Evolutionary conservation across 75 land plant genomes (phyloP), one percentile per base, ranked within the genome.

Genomic region (Adiantum capillusveneris): DNA sequence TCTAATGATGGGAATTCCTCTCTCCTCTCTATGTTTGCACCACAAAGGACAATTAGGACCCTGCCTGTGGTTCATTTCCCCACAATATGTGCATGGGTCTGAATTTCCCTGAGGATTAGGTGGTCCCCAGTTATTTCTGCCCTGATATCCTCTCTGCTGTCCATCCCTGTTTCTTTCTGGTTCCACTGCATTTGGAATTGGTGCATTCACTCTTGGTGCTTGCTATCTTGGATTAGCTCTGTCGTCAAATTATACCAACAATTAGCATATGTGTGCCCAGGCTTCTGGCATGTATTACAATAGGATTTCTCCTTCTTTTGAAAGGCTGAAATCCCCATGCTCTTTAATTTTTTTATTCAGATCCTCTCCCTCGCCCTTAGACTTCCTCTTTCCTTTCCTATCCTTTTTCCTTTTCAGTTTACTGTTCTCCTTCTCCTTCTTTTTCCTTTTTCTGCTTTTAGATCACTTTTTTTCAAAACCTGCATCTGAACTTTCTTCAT

Each of bases 41-140:
- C 42, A 39, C 42, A 39, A 39, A 39, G 42, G 42, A 13, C 42
- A 39, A 39, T 39, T 39, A 39, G 42, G 42, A 39, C 42, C 42
- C 42, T 39, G 42, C 42, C 13, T 39, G 42, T 39, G 42, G 12
- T 13, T 13, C 42, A 39, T 9, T 39, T 39, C 12, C 7, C 13
- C 42, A 39, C 42, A 39, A 13, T 39, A 39, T 9, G 42, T 39
- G 42, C 42, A 39, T 39, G 42, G 42, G 13, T 39, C 42, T 13
- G 7, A 7, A 39, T 39, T 7, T 39, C 42, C 42, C 42, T 39
- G 42, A 9, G 7, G 42, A 39, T 39, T 39, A 39, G 42, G 42
- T 39, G 42, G 42, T 39, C 7, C 42, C 42, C 42, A 39, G 13
- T 39, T 39, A 13, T 39, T 39, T 39, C 42, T 39, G 7, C 42